Evolutionary conservation across 768 basidiomycete species (phyloP).

Genomic region (Leccinum arenicola): DNA sequence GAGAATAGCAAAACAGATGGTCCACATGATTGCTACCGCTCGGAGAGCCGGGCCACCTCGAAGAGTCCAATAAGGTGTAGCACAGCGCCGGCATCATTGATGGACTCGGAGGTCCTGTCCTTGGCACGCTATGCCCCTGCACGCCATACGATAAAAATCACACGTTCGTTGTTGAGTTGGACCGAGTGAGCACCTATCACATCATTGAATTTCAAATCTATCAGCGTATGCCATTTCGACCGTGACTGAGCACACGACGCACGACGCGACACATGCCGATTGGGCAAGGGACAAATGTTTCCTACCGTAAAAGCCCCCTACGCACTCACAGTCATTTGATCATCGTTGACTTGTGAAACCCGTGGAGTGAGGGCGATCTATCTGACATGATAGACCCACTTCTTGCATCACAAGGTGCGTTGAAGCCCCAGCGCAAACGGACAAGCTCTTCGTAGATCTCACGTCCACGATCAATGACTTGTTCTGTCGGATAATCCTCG

Average conservation of each 20-base stretch:
- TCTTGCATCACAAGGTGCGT: not conserved
- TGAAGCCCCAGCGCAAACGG: not conserved
- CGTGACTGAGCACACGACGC: not conserved
- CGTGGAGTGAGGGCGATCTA: not conserved
- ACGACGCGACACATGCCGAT: not conserved
- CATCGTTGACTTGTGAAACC: not conserved
- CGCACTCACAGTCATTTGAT: no score
- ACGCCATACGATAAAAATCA: not conserved
- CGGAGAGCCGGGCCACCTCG: not conserved
- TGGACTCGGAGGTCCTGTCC: not conserved
- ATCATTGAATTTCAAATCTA: not conserved
- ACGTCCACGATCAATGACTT: not conserved
- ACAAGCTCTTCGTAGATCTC: not conserved
- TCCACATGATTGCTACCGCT: not conserved
- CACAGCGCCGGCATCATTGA: not conserved
- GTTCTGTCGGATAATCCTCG: not conserved
- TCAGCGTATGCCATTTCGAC: not conserved
- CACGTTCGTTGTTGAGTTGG: not conserved
- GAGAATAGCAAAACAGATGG: not conserved
- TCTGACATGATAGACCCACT: not conserved
- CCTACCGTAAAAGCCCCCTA: no score
- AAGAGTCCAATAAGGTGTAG: not conserved
- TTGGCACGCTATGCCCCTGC: not conserved
- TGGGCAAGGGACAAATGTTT: constrained; percentile 5
- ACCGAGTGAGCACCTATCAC: not conserved